Evolutionary conservation across 768 basidiomycete species (phyloP).

Genomic region (Russula foetens): DNA sequence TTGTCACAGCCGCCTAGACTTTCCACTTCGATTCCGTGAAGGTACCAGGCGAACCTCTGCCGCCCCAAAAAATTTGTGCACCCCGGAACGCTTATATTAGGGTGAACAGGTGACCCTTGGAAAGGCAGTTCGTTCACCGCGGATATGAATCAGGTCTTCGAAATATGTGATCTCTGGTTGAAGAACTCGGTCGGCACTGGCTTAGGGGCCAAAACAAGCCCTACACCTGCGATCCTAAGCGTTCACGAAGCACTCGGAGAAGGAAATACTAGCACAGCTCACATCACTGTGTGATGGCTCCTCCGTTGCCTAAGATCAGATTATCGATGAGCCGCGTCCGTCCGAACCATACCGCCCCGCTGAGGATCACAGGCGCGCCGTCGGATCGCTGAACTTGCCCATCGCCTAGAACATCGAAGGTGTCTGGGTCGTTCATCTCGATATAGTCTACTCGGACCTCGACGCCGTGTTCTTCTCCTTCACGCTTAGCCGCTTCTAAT

Average conservation of each 20-base stretch:
- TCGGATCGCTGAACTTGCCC: slow-evolving; percentile 21
- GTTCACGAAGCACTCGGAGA: background rate
- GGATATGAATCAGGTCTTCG: background rate
- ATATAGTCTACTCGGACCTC: slow-evolving; percentile 74
- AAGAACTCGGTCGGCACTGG: background rate
- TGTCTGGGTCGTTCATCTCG: slow-evolving; percentile 76
- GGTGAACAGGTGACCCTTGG: background rate
- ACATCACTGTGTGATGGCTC: slow-evolving; percentile 25
- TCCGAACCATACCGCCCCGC: slow-evolving; percentile 82
- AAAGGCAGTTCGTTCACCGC: background rate
- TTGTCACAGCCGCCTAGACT: too few species aligned
- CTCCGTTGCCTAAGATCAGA: slow-evolving; percentile 56
- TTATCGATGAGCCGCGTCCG: slow-evolving; percentile 92
- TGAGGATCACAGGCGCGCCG: slow-evolving; percentile 53
- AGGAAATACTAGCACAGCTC: background rate
- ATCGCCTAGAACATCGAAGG: slow-evolving; percentile 54
- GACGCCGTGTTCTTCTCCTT: slow-evolving; percentile 30
- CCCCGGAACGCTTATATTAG: background rate
- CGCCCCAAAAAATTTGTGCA: background rate
- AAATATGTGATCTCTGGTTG: background rate
- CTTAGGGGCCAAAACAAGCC: background rate
- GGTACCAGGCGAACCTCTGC: background rate
- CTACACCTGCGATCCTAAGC: background rate
- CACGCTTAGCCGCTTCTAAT: slow-evolving; percentile 29
- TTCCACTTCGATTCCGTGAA: background rate